Evolutionary conservation across 352 stramenopile genomes (phyloP).

Genomic region (Blastocystis sp.): DNA sequence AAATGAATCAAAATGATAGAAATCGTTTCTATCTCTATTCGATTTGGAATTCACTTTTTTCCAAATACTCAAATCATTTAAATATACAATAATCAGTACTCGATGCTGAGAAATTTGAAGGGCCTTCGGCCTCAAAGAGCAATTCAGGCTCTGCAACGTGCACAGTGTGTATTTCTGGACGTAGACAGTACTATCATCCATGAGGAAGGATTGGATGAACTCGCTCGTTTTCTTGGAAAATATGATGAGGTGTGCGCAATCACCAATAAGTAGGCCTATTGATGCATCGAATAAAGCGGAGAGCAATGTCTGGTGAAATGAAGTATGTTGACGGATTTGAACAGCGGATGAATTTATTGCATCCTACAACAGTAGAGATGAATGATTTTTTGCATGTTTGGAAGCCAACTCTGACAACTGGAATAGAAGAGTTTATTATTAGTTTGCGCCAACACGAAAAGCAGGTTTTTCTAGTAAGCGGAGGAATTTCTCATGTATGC

Average conservation of each 20-base stretch:
- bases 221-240: constrained; percentile 28
- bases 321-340: constrained; percentile 38
- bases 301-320: constrained; percentile 40
- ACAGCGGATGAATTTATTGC: neutral
- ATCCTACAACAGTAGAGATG: neutral
- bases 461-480: constrained; percentile 29
- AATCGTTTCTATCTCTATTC: neutral
- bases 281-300: neutral
- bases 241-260: neutral
- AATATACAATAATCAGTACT: neutral
- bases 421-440: neutral
- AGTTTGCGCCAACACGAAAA: neutral
- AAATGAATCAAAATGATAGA: constrained; percentile 2
- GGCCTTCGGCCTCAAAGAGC: neutral
- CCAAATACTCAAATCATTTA: too few species aligned
- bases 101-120: neutral
- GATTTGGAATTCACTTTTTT: neutral
- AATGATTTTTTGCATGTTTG: neutral
- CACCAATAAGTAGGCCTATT: neutral
- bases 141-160: neutral
- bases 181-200: constrained; percentile 43
- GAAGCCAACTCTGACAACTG: neutral
- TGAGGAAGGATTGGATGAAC: constrained; percentile 54
- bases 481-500: constrained; percentile 11
- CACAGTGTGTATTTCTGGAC: constrained; percentile 42